These are phyloP conservation scores for Scheffersomyces ergatensis DNA, from an alignment of 805 yeast genomes.

Conservation along the genomic window DNA sequence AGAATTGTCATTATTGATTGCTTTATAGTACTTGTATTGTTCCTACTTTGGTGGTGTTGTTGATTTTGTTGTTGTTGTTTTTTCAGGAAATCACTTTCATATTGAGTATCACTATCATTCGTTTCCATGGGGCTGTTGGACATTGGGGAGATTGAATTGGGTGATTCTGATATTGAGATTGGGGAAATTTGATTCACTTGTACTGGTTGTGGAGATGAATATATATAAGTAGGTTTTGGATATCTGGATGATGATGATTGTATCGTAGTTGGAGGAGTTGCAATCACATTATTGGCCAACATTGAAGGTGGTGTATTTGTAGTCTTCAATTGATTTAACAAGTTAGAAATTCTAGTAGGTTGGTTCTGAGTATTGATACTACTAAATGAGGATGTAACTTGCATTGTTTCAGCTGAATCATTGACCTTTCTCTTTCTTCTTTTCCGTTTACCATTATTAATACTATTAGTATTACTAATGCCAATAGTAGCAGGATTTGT, in stretches of 20 bases:
- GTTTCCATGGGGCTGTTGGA: slow-evolving; percentile 8
- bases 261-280: neutral
- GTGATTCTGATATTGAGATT: slow-evolving; percentile 6
- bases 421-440: slow-evolving; percentile 7
- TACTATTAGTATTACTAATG: neutral
- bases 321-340: slow-evolving; percentile 19
- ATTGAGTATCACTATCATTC: slow-evolving; percentile 10
- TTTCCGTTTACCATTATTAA: slow-evolving; percentile 4
- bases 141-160: slow-evolving; percentile 6
- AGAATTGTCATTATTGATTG: neutral
- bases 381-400: neutral
- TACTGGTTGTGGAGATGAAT: neutral
- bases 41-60: no score
- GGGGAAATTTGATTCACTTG: neutral
- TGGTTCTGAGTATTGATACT: neutral
- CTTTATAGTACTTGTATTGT: neutral
- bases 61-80: slow-evolving; percentile 2
- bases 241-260: neutral
- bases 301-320: slow-evolving; percentile 6
- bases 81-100: slow-evolving; percentile 4
- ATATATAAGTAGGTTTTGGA: neutral
- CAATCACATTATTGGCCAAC: slow-evolving; percentile 19
- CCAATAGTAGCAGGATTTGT: no score
- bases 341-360: slow-evolving; percentile 15
- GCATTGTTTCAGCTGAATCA: neutral